Conservation (phyloP, 345 rosid species). For the Kernera saxatilis region DNA sequence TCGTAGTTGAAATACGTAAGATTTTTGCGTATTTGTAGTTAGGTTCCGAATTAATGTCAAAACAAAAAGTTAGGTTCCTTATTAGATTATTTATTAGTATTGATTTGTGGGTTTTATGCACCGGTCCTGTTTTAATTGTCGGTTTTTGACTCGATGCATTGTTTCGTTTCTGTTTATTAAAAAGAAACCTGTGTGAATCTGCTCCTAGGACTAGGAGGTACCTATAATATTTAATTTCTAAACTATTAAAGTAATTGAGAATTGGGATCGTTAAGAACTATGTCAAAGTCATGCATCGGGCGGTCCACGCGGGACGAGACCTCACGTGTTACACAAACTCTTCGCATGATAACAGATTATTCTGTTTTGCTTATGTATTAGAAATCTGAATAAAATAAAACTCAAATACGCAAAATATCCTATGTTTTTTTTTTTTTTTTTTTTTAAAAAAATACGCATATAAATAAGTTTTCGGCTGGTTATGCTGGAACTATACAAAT, state of each 20-base stretch:
- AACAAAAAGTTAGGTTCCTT: neutral
- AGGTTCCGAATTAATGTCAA: neutral
- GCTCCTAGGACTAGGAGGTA: neutral
- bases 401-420: neutral
- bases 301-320: neutral
- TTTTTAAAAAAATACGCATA: neutral
- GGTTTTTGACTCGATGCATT: neutral
- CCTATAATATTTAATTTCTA: neutral
- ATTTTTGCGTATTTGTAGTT: neutral
- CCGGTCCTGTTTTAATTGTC: neutral
- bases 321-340: constrained; percentile 20
- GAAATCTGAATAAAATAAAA: neutral
- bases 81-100: neutral
- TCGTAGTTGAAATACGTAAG: neutral
- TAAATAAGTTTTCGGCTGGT: neutral
- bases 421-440: neutral
- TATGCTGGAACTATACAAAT: neutral
- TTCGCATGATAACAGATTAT: neutral
- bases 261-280: constrained; percentile 15
- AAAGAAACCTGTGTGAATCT: neutral
- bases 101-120: neutral
- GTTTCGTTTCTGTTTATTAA: neutral
- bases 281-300: constrained; percentile 9
- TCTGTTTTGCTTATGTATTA: constrained; percentile 8
- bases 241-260: neutral